These are phyloP conservation scores for Colletotrichum liaoningense DNA, from an alignment of 2,329 filamentous ascomycete genomes.

Conservation along the genomic window DNA sequence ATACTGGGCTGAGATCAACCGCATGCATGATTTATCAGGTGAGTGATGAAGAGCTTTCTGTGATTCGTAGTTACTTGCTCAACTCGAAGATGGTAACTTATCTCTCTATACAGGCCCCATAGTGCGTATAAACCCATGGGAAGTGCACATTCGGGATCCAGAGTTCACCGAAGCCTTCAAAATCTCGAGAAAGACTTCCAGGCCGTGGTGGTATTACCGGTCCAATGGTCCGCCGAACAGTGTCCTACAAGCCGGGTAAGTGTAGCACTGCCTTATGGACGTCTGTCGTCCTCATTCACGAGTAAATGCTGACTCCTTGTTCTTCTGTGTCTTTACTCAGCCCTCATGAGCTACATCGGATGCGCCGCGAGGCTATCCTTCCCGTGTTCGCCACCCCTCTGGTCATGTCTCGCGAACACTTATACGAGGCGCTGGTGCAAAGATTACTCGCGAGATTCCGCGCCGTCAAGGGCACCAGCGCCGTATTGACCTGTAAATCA, in stretches of 20 bases:
- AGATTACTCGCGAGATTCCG: background rate
- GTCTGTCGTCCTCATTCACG: no score
- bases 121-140: background rate
- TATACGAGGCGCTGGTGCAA: background rate
- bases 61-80: background rate
- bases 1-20: background rate
- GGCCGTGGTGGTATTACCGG: background rate
- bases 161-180: background rate
- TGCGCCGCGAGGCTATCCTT: background rate
- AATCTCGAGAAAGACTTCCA: background rate
- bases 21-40: background rate
- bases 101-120: background rate
- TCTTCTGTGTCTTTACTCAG: background rate
- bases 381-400: background rate
- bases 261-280: background rate
- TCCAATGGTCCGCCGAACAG: background rate
- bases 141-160: background rate
- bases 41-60: background rate
- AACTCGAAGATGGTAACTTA: background rate
- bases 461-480: background rate
- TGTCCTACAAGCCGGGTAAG: background rate
- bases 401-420: background rate
- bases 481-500: background rate
- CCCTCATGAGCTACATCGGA: background rate
- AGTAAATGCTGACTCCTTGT: background rate